A percentile compares a stretch with the other conserved stretches of the same genome.
phyloP scores from a whole-genome alignment of 1,284 basidiomycete genomes.

The Entoloma clypeatum region DNA sequence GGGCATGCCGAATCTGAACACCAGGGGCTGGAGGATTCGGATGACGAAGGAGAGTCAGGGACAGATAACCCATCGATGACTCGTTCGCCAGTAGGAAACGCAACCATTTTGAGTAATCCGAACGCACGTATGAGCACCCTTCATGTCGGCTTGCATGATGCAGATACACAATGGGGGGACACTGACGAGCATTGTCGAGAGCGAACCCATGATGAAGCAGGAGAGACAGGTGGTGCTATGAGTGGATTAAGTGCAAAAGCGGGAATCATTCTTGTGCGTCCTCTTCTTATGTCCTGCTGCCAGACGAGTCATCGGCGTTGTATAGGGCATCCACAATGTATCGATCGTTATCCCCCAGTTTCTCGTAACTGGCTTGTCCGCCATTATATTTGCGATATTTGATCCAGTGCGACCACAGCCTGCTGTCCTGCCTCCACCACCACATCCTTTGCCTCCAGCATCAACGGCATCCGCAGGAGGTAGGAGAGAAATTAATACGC shows the following conservation, averaged over 20 bases:
- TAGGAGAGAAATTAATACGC: slow-evolving; percentile 7
- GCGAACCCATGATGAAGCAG: slow-evolving; percentile 4
- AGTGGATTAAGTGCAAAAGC: slow-evolving; percentile 70
- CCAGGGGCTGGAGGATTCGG: slow-evolving; percentile 31
- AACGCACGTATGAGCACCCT: slow-evolving; percentile 14
- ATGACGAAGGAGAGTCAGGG: slow-evolving; percentile 16
- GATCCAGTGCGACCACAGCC: slow-evolving; percentile 42
- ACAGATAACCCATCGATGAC: slow-evolving; percentile 21
- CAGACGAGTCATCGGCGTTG: slow-evolving; percentile 6
- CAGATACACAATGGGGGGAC: slow-evolving; percentile 14
- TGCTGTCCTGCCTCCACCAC: slow-evolving; percentile 5
- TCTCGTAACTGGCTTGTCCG: slow-evolving; percentile 62
- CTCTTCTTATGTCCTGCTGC: slow-evolving; percentile 2
- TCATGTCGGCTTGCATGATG: slow-evolving; percentile 16
- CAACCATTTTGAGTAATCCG: slow-evolving; percentile 40
- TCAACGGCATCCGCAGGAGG: slow-evolving; percentile 6
- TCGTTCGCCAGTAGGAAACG: slow-evolving; percentile 19
- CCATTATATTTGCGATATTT: slow-evolving; percentile 63
- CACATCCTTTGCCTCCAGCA: background rate
- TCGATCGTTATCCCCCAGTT: slow-evolving; percentile 81
- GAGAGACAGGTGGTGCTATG: slow-evolving; percentile 5
- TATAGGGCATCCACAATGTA: slow-evolving; percentile 86
- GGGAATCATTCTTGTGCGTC: slow-evolving; percentile 80
- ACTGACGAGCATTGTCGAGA: slow-evolving; percentile 7
- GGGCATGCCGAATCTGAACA: slow-evolving; percentile 32